These are phyloP conservation scores for Globisporangium abappressorium DNA, from an alignment of 352 stramenopile genomes.

Conservation along the genomic window DNA sequence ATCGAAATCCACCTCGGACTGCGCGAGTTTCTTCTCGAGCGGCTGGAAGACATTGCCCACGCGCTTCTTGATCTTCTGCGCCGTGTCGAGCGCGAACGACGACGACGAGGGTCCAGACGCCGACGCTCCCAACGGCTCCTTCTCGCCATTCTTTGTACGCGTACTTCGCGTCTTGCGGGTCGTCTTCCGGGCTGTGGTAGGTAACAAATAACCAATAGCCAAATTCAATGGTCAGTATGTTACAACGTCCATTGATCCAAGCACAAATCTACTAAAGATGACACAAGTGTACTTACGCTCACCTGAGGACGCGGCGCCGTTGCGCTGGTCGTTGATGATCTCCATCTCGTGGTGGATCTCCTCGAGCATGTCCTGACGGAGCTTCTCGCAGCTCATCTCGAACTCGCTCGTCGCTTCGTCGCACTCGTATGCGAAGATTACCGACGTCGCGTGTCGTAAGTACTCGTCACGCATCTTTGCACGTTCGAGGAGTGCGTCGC, in stretches of 20 bases:
- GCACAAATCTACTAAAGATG: neutral
- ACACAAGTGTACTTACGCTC: slow-evolving; percentile 2
- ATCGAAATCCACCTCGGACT: slow-evolving; percentile 72
- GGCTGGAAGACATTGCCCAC: slow-evolving; percentile 63
- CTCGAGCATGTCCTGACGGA: slow-evolving; percentile 82
- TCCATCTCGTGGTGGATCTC: slow-evolving; percentile 87
- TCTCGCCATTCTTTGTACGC: slow-evolving; percentile 45
- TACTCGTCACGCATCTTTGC: slow-evolving; percentile 51
- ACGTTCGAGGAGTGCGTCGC: slow-evolving; percentile 38
- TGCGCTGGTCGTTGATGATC: slow-evolving; percentile 73
- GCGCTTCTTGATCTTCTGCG: slow-evolving; percentile 73
- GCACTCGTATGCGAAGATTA: slow-evolving; percentile 83
- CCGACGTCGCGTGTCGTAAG: slow-evolving; percentile 48
- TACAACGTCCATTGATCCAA: neutral
- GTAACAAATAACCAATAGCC: neutral
- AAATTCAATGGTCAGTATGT: neutral
- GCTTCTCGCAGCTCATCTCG: slow-evolving; percentile 68
- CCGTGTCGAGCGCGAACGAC: slow-evolving; percentile 38
- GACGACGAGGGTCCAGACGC: neutral
- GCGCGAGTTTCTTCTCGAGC: slow-evolving; percentile 65
- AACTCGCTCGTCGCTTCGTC: slow-evolving; percentile 78
- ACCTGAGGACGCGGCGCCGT: slow-evolving; percentile 39
- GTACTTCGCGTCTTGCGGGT: slow-evolving; percentile 77
- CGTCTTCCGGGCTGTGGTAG: slow-evolving; percentile 46
- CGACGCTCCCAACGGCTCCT: slow-evolving; percentile 14